Evolutionary conservation across 139 green algal genomes (phyloP).

Genomic region (Micromonas commoda): DNA sequence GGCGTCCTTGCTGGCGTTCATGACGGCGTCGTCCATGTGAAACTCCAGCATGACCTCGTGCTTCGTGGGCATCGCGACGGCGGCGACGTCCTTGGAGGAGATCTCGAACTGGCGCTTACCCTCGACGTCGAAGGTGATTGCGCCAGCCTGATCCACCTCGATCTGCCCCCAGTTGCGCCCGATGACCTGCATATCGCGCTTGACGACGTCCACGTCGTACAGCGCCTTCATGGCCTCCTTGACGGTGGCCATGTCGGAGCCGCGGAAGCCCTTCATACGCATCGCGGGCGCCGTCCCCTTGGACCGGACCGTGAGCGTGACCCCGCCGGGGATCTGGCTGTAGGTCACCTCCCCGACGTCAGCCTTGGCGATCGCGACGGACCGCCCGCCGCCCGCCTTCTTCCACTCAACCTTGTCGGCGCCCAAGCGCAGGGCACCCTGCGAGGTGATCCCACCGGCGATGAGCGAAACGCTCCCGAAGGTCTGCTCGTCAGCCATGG

Average conservation of each 20-base stretch:
- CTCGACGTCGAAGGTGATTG: constrained; percentile 60
- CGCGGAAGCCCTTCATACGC: constrained; percentile 31
- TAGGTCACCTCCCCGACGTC: constrained; percentile 63
- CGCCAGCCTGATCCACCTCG: constrained; percentile 49
- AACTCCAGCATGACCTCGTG: constrained; percentile 92
- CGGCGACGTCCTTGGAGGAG: constrained; percentile 69
- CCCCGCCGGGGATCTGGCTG: constrained; percentile 47
- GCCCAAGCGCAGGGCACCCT: constrained; percentile 43
- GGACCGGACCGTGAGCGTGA: constrained; percentile 54
- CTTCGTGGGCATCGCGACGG: constrained; percentile 50
- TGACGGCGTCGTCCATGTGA: constrained; percentile 73
- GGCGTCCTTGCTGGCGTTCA: constrained; percentile 54
- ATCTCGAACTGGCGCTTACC: constrained; percentile 71
- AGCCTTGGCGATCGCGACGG: constrained; percentile 50
- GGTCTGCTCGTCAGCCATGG: not conserved
- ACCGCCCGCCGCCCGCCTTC: constrained; percentile 41
- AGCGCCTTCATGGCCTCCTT: not conserved
- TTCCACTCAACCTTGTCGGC: constrained; percentile 48
- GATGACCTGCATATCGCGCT: not conserved
- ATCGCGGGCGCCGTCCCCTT: constrained; percentile 40
- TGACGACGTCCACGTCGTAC: constrained; percentile 18
- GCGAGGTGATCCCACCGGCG: not conserved
- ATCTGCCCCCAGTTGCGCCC: constrained; percentile 69
- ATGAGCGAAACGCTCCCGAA: not conserved
- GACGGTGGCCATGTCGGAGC: not conserved